Evolutionary conservation across 2,329 filamentous ascomycete species (phyloP), one percentile per base, ranked within the genome.

Genomic region (Calonectria honghensis): DNA sequence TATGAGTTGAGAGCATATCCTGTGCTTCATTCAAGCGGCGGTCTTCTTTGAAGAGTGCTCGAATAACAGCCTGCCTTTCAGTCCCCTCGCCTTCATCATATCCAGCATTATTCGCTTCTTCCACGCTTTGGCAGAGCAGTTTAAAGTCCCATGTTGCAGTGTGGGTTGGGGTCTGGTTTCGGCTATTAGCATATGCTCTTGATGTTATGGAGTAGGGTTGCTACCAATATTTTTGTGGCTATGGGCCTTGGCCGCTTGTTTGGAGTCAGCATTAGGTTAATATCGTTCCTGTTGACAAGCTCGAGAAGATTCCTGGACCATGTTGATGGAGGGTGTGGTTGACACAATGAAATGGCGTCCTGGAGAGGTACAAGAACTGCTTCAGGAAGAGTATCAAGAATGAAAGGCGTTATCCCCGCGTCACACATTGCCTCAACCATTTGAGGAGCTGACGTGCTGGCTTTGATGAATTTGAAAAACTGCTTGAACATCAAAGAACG

Each of bases 31-130:
- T 93, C 70, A 98, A 93, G 45, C 97, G 93, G 74, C 96, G 92
- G 81, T 99, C 97, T 78, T 98, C 96, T 74, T 93, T 93, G 89
- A 98, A 99, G 35, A 99, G 93, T 11, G 97, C 89, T 67, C 93
- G 92, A 37, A 97, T 97, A 10, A 98, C 92, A 13, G 93, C 90
- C 83, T 96, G 93, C 35, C 96, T 92, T 81, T 98, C 95, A 39
- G 93, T 94, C 82, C 97, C 96, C 70, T 95, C 94, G 7, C 94
- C 93, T 61, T 95, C 95, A 77, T 97, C 94, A 70, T 94, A 92
- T 0, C 92, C 90, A 57, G 91, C 90, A 57, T 85, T 88, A 71
- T 87, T 89, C 70, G 90, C 87, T 50, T 92, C 89, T 57, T 95
- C 93, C 1, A 91, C 87, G 50, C 89, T 91, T 74, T 92, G 89